phyloP scores from a whole-genome alignment of 352 stramenopile genomes.

The Pythium brassicae region DNA sequence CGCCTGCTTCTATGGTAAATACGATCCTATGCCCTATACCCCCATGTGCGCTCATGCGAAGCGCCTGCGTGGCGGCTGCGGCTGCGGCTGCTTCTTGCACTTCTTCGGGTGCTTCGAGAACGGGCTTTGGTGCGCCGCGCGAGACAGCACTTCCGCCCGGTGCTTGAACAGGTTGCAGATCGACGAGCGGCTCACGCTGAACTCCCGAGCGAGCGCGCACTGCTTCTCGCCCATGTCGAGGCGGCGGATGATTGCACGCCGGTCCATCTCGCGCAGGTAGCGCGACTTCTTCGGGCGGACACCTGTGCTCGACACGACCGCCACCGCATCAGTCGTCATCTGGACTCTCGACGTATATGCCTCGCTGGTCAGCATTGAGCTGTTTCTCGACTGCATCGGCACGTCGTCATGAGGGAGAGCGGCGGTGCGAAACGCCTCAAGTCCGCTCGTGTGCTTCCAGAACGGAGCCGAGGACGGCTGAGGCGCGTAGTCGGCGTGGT shows the following conservation, averaged over 20 bases:
- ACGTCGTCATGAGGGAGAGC: not conserved
- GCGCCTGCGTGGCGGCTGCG: not conserved
- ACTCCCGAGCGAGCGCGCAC: constrained; percentile 58
- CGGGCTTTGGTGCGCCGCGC: constrained; percentile 36
- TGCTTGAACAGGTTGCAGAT: constrained; percentile 76
- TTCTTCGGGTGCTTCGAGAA: constrained; percentile 61
- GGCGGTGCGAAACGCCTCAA: not conserved
- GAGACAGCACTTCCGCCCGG: constrained; percentile 41
- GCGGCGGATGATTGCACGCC: constrained; percentile 49
- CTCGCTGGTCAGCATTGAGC: not conserved
- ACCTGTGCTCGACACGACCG: constrained; percentile 1
- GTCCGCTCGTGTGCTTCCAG: constrained; percentile 6
- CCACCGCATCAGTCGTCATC: not conserved
- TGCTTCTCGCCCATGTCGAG: constrained; percentile 62
- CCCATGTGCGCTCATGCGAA: not conserved
- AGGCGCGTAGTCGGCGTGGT: not conserved
- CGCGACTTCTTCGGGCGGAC: constrained; percentile 35
- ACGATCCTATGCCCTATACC: not conserved
- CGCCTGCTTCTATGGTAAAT: too few species aligned
- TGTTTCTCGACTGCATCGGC: not conserved
- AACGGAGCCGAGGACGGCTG: constrained; percentile 2
- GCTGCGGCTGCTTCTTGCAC: constrained; percentile 11
- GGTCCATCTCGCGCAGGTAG: constrained; percentile 68
- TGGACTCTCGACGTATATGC: not conserved
- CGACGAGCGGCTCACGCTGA: constrained; percentile 56